Evolutionary conservation across 2,329 filamentous ascomycete species (phyloP), one percentile per base, ranked within the genome.

Genomic region (Cladosporium austrohemisphaericum): DNA sequence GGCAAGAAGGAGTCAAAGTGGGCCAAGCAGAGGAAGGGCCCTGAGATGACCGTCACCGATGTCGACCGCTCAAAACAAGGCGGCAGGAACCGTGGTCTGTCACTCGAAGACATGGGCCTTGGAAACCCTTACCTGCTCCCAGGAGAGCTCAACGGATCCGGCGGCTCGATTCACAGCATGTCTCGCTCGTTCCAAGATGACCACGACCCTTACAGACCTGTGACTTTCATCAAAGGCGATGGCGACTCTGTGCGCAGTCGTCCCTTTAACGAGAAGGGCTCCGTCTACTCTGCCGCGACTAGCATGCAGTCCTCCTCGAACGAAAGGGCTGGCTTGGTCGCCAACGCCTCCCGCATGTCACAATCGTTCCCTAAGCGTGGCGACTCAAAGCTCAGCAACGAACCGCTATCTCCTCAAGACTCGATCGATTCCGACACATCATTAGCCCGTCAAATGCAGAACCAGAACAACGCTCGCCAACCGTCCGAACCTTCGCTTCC

Each of bases 81-180:
- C 16, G 19, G 28, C n/a, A 51, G 38, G 35, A 25, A 43, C 19
- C 74, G 76, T 33, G 78, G 78, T 11, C 58, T 83, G 55, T 84
- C 81, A 13, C 67, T 83, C 60, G 44, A 47, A 18, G 79, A 82
- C 54, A 62, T 92, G 78, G 82, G 86, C 62, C 76, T 91, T 40
- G 81, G 80, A 26, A 93, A 84, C 60, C 93, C 93, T 2, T 98
- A 97, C 66, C 79, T 98, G n/a, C 77, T 97, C n/a, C 91, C 93
- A 4, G 87, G 88, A 1, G 83, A 81, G 48, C 64, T 92, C 16
- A 83, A 93, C 33, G 77, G 80, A 62, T 96, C 92, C 1, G 81
- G 82, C 36, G 90, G 95, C 58, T 96, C 92, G 4, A 76, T 97
- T 55, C 84, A 91, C 66, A 94, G 90, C 2, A 75, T 97, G 56